Base-by-base conservation (phyloP, 1,284 basidiomycete genomes). In the Leccinum angustisporum region DNA sequence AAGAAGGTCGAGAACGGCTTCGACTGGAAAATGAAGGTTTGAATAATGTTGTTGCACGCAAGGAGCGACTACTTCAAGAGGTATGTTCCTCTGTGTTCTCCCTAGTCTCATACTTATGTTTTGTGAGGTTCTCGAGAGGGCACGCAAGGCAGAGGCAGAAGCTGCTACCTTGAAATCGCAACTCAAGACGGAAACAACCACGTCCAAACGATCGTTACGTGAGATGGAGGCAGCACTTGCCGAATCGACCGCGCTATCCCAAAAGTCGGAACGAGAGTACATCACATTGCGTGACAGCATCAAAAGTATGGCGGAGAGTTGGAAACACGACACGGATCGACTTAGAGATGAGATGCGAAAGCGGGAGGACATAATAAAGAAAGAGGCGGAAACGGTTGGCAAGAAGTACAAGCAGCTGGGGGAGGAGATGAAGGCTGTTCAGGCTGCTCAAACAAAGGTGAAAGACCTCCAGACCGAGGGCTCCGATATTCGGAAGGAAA, bases 21-120 rank as follows among this genome's bases (percentile, higher is more conserved):
- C 77, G 91, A 59, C 72, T 92, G 57, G 94, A 95, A 76, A 94
- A 93, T 70, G 93, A 95, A 72, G 87, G 87, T 1, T 73, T 94
- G 63, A 92, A 92, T 68, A 91, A 92, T 66, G 92, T 94, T 16
- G 87, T 95, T 10, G 85, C 90, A 30, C 81, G 93, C 61, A 95
- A 95, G 72, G 93, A 95, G 75, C 81, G 94, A 61, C 72, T 94
- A 60, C 76, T 94, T 62, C 88, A 92, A 73, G 93, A 95, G 80
- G 89, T 89, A 65, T 60, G 79, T 71, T 40, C n/a, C 18, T 54
- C 34, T 61, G 1, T 40, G n/a, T 56, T 57, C 25, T 36, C 9
- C 14, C 4, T 27, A 30, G 5, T 31, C 8, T 36, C 18, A 2
- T 30, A 21, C 57, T 67, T 36, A 65, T 25, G n/a, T 54, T 30